These are phyloP conservation scores for Diaporthe vexans DNA, from an alignment of 2,329 filamentous ascomycete species.

Conservation along the genomic window DNA sequence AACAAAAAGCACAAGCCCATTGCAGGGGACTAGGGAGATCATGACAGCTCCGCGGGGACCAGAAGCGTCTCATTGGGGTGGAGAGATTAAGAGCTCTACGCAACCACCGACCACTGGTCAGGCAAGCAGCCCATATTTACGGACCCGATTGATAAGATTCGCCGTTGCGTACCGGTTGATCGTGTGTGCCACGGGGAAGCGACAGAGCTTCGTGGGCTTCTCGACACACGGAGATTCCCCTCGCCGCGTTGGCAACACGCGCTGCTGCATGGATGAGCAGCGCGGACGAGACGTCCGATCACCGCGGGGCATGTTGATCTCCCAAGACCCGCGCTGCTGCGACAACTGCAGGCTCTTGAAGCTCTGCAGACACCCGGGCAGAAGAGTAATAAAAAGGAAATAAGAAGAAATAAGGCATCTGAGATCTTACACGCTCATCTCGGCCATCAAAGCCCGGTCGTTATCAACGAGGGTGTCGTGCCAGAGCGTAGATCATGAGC, in stretches of 20 bases:
- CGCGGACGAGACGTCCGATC: constrained; percentile 30
- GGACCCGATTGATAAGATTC: background rate
- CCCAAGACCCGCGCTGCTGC: background rate
- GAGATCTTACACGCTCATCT: background rate
- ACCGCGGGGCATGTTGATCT: constrained; percentile 19
- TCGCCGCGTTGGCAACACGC: constrained; percentile 26
- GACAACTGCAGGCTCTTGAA: background rate
- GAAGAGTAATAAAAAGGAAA: background rate
- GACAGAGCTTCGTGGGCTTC: background rate
- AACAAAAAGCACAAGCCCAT: background rate
- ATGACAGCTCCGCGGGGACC: background rate
- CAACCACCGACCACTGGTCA: background rate
- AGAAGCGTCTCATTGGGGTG: constrained; percentile 7
- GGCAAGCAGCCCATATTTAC: background rate
- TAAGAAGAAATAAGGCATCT: background rate
- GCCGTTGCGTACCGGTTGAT: background rate
- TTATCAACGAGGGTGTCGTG: background rate
- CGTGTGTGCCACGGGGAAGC: background rate
- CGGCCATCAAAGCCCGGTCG: background rate
- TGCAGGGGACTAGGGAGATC: constrained; percentile 1
- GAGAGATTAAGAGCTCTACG: background rate
- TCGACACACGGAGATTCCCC: constrained; percentile 17
- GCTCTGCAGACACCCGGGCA: background rate
- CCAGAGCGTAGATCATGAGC: background rate
- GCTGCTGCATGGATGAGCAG: constrained; percentile 11